phyloP scores from a whole-genome alignment of 768 basidiomycete species.

The Amanita exitialis region DNA sequence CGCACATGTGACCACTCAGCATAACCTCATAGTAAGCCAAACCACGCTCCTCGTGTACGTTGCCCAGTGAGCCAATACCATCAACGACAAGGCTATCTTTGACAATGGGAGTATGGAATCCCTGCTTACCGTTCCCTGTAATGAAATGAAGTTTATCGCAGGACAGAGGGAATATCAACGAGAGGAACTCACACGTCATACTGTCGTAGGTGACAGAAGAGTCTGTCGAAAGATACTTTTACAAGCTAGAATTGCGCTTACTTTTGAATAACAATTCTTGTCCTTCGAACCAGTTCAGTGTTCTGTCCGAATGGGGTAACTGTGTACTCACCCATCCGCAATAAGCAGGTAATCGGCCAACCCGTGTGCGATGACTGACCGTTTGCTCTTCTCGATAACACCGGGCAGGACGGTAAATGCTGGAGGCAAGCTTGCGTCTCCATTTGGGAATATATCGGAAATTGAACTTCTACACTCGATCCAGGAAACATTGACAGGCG shows the following conservation, averaged over 20 bases:
- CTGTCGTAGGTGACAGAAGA: conserved; percentile 12
- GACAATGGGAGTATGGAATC: conserved; percentile 60
- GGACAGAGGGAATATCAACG: background rate
- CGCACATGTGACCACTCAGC: conserved; percentile 69
- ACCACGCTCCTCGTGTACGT: conserved; percentile 54
- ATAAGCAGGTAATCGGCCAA: conserved; percentile 67
- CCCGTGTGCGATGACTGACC: conserved; percentile 63
- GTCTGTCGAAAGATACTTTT: background rate
- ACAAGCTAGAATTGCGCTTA: conserved; percentile 16
- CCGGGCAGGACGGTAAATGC: conserved; percentile 57
- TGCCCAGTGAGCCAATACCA: conserved; percentile 59
- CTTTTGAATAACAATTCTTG: conserved; percentile 59
- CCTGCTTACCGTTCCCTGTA: conserved; percentile 55
- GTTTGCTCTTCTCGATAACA: conserved; percentile 66
- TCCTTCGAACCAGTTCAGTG: conserved; percentile 18
- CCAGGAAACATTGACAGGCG: conserved; percentile 53
- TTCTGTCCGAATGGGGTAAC: background rate
- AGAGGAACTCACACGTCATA: conserved; percentile 31
- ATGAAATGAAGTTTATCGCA: background rate
- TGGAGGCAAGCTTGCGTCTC: conserved; percentile 53
- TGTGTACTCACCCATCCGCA: conserved; percentile 50
- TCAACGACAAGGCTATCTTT: conserved; percentile 65
- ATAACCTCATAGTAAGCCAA: conserved; percentile 59
- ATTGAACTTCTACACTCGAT: conserved; percentile 40
- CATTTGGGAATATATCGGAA: conserved; percentile 47